Evolutionary conservation across 805 yeast genomes (phyloP).

Genomic region (Candida quercuum): DNA sequence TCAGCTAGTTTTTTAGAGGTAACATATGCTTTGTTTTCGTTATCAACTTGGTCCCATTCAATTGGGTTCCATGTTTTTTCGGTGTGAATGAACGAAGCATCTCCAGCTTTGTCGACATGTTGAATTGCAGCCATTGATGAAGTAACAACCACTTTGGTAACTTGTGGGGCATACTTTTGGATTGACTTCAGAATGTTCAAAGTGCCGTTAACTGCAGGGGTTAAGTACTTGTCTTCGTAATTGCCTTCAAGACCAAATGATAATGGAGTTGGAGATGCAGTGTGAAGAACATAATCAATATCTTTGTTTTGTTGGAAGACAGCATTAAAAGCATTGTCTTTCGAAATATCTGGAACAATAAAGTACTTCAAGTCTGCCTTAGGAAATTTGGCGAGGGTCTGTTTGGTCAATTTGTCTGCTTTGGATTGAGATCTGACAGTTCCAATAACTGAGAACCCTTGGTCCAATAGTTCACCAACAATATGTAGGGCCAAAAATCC

Average conservation of each 20-base stretch:
- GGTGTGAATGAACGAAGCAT: conserved; percentile 27
- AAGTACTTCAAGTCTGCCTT: conserved; percentile 31
- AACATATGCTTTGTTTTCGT: conserved; percentile 37
- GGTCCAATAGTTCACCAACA: conserved; percentile 28
- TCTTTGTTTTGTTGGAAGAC: conserved; percentile 41
- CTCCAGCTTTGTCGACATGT: conserved; percentile 26
- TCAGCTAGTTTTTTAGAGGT: conserved; percentile 58
- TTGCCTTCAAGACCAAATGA: conserved; percentile 33
- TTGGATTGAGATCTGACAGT: conserved; percentile 34
- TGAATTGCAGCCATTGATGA: conserved; percentile 43
- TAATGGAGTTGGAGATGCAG: conserved; percentile 64
- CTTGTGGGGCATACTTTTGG: conserved; percentile 29
- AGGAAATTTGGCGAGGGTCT: conserved; percentile 20
- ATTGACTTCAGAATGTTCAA: conserved; percentile 42
- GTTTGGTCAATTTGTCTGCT: conserved; percentile 23
- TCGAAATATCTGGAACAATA: conserved; percentile 39
- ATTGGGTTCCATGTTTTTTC: conserved; percentile 47
- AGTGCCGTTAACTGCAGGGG: conserved; percentile 52
- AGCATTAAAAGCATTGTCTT: conserved; percentile 35
- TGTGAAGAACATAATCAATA: conserved; percentile 46
- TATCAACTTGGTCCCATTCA: conserved; percentile 37
- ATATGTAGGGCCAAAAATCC: conserved; percentile 42
- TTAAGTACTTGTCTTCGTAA: conserved; percentile 38
- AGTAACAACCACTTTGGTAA: conserved; percentile 43
- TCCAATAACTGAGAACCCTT: conserved; percentile 35